Percentiles rank a stretch among this genome's conserved stretches.
These are phyloP conservation scores for Thinopyrum elongatum DNA, from an alignment of 176 grass and related monocot genomes.

Conservation along the genomic window DNA sequence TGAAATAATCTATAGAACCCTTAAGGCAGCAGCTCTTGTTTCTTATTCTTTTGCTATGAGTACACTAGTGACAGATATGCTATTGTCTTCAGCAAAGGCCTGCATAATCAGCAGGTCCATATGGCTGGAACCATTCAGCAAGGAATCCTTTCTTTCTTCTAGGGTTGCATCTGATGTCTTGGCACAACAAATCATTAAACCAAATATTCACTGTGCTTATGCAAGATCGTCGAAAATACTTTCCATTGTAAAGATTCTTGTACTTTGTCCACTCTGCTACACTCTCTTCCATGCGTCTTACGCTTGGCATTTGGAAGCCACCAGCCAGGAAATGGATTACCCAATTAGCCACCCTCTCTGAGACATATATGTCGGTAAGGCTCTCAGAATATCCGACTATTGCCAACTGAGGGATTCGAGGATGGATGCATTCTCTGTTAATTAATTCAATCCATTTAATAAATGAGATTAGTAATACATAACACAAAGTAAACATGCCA, in stretches of 20 bases:
- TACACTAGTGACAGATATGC: neutral
- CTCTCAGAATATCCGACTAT: conserved; percentile 81
- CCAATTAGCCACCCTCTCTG: conserved; percentile 73
- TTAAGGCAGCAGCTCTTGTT: neutral
- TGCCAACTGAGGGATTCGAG: conserved; percentile 71
- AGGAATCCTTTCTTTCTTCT: conserved; percentile 76
- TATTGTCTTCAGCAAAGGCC: conserved; percentile 28
- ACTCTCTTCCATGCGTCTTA: conserved; percentile 76
- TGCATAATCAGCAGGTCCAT: conserved; percentile 70
- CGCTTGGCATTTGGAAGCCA: conserved; percentile 53
- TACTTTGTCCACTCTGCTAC: conserved; percentile 71
- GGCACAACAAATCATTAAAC: conserved; percentile 75
- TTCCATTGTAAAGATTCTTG: conserved; percentile 53
- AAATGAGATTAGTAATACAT: neutral
- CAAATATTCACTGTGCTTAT: conserved; percentile 71
- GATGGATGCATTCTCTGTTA: conserved; percentile 78
- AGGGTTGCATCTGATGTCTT: conserved; percentile 72
- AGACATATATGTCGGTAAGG: conserved; percentile 57
- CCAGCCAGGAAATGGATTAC: conserved; percentile 59
- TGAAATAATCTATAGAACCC: neutral
- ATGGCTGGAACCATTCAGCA: conserved; percentile 76
- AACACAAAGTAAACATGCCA: neutral
- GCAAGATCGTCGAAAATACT: conserved; percentile 59
- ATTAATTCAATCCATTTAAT: conserved; percentile 3
- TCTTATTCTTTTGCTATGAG: neutral